Evolutionary conservation across 768 basidiomycete genomes (phyloP), one percentile per base, ranked within the genome.

Genomic region (Mycena floridula): DNA sequence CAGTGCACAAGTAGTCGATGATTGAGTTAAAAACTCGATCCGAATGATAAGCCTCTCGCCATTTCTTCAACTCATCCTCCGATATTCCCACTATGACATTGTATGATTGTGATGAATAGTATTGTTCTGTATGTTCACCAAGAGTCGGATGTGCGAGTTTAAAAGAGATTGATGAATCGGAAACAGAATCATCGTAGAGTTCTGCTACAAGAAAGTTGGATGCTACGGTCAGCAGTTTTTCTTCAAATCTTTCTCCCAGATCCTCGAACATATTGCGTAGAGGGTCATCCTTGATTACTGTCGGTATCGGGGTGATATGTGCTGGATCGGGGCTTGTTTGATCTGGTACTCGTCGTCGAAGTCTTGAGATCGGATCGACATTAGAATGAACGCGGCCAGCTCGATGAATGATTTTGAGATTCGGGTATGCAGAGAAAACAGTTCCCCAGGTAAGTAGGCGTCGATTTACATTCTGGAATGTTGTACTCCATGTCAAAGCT

Each of bases 361-460:
- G 45, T 18, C 64, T 44, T 1, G 66, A 69, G 4, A 69, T 49
- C 3, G 68, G 66, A 43, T 70, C 68, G 6, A 69, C 65, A 16
- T 30, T 30, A 30, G 28, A 30, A 16, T 30, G 28, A 30, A 16
- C 16, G 9, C 16, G 9, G 16, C 68, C 68, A 0, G 68, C 59
- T 5, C 64, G 58, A 40, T 71, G 69, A 7, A 69, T 51, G 21
- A 70, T 69, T n/a, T 54, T 39, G 12, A 70, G 22, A 1, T 46
- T 41, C 0, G 64, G 68, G 48, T 59, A 71, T 3, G 67, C 66
- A 8, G 66, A 36, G 32, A 66, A 66, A 0, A 65, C 55, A 4
- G 54, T 43, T 32, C 28, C 28, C 28, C 28, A 30, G 16, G 28
- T 30, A 16, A 30, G 28, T 9, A 30, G 28, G 9, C 28, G 16